These are phyloP conservation scores for Cyberlindnera maclurae DNA, from an alignment of 805 yeast species.

Conservation along the genomic window DNA sequence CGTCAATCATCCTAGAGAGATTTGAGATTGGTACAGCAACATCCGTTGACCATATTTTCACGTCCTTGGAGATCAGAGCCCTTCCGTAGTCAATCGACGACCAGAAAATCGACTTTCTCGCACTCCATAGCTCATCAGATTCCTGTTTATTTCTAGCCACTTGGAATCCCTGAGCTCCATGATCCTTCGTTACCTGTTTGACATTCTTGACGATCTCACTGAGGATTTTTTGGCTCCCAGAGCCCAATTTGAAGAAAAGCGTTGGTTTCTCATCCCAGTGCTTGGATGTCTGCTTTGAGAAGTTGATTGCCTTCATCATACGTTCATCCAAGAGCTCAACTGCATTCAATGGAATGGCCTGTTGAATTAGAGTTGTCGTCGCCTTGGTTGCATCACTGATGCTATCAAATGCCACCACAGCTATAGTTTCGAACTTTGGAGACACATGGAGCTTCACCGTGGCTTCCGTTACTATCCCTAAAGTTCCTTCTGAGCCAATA, in stretches of 20 bases:
- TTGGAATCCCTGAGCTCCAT: constrained; percentile 47
- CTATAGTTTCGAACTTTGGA: constrained; percentile 58
- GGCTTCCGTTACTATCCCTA: constrained; percentile 72
- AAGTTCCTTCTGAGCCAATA: constrained; percentile 73
- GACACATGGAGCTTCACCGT: constrained; percentile 61
- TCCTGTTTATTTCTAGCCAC: constrained; percentile 53
- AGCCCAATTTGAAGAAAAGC: constrained; percentile 57
- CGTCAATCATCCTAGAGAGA: constrained; percentile 53
- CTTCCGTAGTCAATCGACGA: constrained; percentile 60
- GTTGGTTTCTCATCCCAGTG: constrained; percentile 55
- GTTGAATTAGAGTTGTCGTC: constrained; percentile 52
- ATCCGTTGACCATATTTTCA: constrained; percentile 67
- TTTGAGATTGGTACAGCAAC: constrained; percentile 74
- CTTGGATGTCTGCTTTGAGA: constrained; percentile 44
- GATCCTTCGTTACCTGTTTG: constrained; percentile 38
- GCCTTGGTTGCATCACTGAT: constrained; percentile 67
- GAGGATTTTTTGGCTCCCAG: constrained; percentile 32
- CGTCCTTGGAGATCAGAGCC: constrained; percentile 33
- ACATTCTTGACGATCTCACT: constrained; percentile 41
- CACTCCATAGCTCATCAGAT: constrained; percentile 63
- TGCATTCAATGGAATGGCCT: constrained; percentile 62
- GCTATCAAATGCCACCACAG: constrained; percentile 59
- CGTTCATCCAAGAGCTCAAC: constrained; percentile 67
- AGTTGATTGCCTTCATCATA: constrained; percentile 60
- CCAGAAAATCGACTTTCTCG: constrained; percentile 68